phyloP scores from a whole-genome alignment of 345 rosid species.

The Melastoma malabathricum region DNA sequence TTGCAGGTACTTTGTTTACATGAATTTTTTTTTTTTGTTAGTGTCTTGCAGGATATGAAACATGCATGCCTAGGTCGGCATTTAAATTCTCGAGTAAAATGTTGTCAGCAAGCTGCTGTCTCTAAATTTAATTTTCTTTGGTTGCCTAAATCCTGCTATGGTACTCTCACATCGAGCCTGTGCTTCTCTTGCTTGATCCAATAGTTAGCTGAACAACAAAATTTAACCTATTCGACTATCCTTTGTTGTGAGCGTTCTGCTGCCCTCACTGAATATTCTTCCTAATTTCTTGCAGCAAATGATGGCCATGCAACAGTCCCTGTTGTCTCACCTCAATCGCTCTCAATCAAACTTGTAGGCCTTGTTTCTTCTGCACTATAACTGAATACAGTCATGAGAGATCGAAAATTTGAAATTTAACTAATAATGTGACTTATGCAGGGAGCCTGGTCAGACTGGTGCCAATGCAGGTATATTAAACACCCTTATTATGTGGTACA shows the following conservation, averaged over 20 bases:
- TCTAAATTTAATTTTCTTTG: too few species aligned
- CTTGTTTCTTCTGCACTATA: too few species aligned
- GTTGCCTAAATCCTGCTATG: too few species aligned
- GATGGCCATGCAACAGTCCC: constrained; percentile 49
- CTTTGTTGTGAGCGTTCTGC: neutral
- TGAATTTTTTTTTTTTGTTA: constrained; percentile 1
- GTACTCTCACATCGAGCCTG: too few species aligned
- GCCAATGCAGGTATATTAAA: constrained; percentile 32
- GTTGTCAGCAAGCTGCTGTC: too few species aligned
- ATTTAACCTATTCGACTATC: too few species aligned
- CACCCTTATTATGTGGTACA: neutral
- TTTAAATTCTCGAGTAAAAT: too few species aligned
- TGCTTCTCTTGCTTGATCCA: too few species aligned
- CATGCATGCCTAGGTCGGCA: neutral
- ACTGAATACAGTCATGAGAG: too few species aligned
- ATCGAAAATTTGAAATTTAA: neutral
- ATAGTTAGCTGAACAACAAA: too few species aligned
- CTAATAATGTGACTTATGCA: constrained; percentile 8
- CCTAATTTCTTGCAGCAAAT: constrained; percentile 30
- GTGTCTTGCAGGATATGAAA: neutral
- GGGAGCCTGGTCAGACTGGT: constrained; percentile 45
- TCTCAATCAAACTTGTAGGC: constrained; percentile 55
- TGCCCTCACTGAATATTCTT: neutral
- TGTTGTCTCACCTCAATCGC: constrained; percentile 52
- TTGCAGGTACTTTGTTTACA: constrained; percentile 40